Percentiles rank a stretch among this genome's conserved stretches.
phyloP scores from a whole-genome alignment of 2,329 filamentous ascomycete genomes.

The Sporothrix luriei region DNA sequence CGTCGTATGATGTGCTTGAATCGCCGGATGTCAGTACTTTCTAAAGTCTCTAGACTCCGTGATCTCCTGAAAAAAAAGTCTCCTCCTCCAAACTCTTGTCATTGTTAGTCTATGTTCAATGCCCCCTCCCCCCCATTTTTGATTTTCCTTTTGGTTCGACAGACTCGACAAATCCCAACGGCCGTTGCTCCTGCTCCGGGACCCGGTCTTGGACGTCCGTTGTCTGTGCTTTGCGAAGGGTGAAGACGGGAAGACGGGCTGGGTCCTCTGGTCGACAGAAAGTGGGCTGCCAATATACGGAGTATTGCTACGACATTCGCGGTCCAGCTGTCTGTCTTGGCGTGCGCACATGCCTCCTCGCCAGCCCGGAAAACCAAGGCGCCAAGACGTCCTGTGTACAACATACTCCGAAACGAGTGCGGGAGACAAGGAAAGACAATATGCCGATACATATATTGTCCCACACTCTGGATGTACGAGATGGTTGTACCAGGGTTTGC shows the following conservation, averaged over 20 bases:
- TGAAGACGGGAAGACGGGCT: not conserved
- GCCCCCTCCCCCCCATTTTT: no score
- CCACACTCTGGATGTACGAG: not conserved
- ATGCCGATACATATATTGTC: conserved; percentile 13
- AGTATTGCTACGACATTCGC: not conserved
- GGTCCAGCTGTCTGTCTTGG: not conserved
- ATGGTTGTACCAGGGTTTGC: not conserved
- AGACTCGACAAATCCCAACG: no score
- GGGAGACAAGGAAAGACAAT: not conserved
- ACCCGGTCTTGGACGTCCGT: no score
- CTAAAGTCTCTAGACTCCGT: no score
- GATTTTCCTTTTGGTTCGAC: no score
- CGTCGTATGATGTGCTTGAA: no score
- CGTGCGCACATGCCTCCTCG: conserved; percentile 19
- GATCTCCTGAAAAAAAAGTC: no score
- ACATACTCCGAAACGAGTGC: not conserved
- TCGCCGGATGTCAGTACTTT: no score
- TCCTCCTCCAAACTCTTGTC: no score
- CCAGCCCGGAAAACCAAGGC: conserved; percentile 9
- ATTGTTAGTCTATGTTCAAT: no score
- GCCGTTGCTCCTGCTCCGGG: no score
- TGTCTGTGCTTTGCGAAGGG: not conserved
- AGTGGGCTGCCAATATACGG: conserved; percentile 1
- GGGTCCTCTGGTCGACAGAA: no score
- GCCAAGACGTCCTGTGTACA: not conserved